Base-by-base conservation (phyloP, 2,329 filamentous ascomycete species). In the Penicillium sp. region DNA sequence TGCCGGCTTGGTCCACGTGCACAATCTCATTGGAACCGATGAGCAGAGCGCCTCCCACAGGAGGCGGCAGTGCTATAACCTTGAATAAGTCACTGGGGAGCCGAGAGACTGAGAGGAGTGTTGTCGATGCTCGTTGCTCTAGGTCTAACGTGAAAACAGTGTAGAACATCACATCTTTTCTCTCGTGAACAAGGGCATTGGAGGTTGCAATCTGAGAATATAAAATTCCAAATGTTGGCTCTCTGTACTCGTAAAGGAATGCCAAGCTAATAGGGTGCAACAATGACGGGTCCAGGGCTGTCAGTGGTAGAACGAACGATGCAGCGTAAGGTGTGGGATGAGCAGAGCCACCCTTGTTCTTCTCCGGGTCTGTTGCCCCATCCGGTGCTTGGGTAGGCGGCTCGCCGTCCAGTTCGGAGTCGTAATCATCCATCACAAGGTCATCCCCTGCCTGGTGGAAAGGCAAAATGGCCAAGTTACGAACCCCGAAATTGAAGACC, bases 61-160 rank as follows among this genome's bases (percentile, higher is more conserved):
- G 93, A 6, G 89, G 82, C 5, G 93, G 91, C 3, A 99, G 78
- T 8, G 95, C 87, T 46, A 97, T 80, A 44, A 98, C 88, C 64
- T 86, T 86, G 72, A 88, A 91, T 10, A 98, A 81, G 73, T 98
- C 93, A 70, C 91, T 92, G 1, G 95, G 96, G 43, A 99, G 83
- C 41, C 88, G 88, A 22, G 86, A 82, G 48, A 98, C 91, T 0
- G 93, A 95, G 8, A 98, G 82, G 62, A 99, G 90, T 2, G 91
- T 92, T 1, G 95, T 99, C 3, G 93, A 97, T 2, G 93, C 93
- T 66, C 88, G 89, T 73, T 98, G 93, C 68, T 96, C 91, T 48
- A 99, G 82, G 70, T 99, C 95, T 51, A 99, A 81, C 0, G 95
- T 97, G 70, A 97, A 96, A 60, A 99, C 93, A 70, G 92, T 92